Conservation (phyloP, 805 yeast genomes). For the Zygoascus tannicola region DNA sequence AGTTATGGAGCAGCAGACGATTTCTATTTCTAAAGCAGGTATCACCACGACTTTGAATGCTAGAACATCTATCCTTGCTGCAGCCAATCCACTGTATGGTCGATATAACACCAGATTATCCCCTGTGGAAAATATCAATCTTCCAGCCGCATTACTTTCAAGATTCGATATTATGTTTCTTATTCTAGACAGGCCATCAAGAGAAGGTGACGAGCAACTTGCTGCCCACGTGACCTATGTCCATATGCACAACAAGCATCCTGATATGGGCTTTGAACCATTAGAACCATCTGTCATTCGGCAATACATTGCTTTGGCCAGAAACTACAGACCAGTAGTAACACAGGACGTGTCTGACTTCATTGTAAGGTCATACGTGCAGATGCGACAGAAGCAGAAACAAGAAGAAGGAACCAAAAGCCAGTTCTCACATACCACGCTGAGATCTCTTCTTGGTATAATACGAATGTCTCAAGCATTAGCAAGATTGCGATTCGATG, state of each 20-base stretch:
- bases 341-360: conserved; percentile 77
- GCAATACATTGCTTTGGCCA: conserved; percentile 79
- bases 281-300: conserved; percentile 72
- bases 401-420: conserved; percentile 58
- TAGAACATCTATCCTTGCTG: conserved; percentile 89
- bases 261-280: conserved; percentile 60
- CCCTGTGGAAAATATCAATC: conserved; percentile 89
- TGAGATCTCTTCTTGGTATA: conserved; percentile 87
- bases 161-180: conserved; percentile 88
- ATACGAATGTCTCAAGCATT: conserved; percentile 89
- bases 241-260: conserved; percentile 87
- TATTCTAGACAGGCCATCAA: conserved; percentile 73
- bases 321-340: conserved; percentile 75
- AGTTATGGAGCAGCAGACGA: conserved; percentile 99
- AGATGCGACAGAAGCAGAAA: conserved; percentile 86
- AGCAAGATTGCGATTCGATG: conserved; percentile 78
- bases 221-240: conserved; percentile 94
- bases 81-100: conserved; percentile 97
- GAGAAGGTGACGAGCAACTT: conserved; percentile 71
- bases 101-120: conserved; percentile 84
- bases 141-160: conserved; percentile 92
- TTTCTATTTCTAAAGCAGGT: conserved; percentile 95
- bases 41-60: conserved; percentile 94
- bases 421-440: conserved; percentile 87
- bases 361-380: conserved; percentile 77